A percentile compares a stretch with the other conserved stretches of the same genome.
Evolutionary conservation across 2,329 filamentous ascomycete genomes (phyloP).

Genomic region (Calonectria hongkongensis): DNA sequence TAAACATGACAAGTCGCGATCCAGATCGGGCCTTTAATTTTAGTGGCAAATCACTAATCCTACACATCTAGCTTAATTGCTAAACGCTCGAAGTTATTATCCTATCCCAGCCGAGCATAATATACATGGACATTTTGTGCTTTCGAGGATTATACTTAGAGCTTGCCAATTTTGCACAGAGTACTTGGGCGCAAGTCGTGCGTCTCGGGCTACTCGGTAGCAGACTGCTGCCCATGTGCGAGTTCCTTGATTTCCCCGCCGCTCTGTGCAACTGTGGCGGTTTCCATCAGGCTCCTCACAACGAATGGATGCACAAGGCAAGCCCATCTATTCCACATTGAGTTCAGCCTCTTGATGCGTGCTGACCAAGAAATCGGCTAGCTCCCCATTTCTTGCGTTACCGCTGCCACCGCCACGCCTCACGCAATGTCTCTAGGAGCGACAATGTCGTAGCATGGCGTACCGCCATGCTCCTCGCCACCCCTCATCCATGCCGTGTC

Average conservation of each 20-base stretch:
- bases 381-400: constrained; percentile 8
- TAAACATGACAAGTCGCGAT: background rate
- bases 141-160: background rate
- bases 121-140: background rate
- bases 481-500: constrained; percentile 4
- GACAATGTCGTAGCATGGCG: background rate
- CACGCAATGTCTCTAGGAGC: constrained; percentile 6
- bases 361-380: constrained; percentile 7
- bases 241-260: constrained; percentile 1
- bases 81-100: background rate
- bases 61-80: no score
- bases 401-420: background rate
- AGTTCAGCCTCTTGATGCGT: background rate
- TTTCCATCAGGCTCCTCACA: background rate
- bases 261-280: background rate
- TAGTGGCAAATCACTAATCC: background rate
- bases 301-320: background rate
- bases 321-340: background rate
- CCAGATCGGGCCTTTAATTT: background rate
- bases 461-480: background rate
- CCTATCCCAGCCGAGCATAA: background rate
- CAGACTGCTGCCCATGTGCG: background rate
- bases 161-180: background rate
- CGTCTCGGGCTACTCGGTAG: background rate
- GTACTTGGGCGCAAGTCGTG: background rate